phyloP scores from a whole-genome alignment of 2,329 filamentous ascomycete genomes.

The Curvularia lunata region DNA sequence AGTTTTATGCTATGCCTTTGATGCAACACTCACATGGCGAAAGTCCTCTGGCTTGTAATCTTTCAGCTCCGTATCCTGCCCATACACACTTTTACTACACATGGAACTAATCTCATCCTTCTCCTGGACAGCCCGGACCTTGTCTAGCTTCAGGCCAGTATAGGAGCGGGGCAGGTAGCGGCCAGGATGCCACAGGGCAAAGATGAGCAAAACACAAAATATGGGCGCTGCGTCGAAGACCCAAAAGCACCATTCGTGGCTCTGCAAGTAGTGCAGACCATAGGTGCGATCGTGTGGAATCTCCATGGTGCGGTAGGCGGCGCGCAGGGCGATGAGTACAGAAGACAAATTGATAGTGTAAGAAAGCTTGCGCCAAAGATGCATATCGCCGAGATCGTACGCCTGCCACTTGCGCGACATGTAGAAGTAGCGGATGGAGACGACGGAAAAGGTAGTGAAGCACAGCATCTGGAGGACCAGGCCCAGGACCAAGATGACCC shows the following conservation, averaged over 20 bases:
- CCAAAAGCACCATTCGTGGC: conserved; percentile 62
- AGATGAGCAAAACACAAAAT: conserved; percentile 55
- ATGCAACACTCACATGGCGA: conserved; percentile 8
- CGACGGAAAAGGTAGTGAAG: conserved; percentile 58
- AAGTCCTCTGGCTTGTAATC: conserved; percentile 38
- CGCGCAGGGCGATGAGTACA: conserved; percentile 53
- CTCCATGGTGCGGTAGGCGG: conserved; percentile 61
- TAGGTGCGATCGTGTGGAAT: conserved; percentile 55
- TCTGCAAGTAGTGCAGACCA: conserved; percentile 58
- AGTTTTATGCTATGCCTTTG: conserved; percentile 8
- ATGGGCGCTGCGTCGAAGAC: conserved; percentile 60
- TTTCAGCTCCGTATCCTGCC: conserved; percentile 20
- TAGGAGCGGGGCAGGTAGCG: conserved; percentile 42
- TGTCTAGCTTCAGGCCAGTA: conserved; percentile 39
- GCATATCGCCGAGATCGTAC: conserved; percentile 45
- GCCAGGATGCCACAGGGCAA: conserved; percentile 59
- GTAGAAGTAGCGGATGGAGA: conserved; percentile 45
- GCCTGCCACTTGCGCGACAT: conserved; percentile 39
- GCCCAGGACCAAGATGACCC: conserved; percentile 53
- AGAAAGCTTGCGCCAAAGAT: conserved; percentile 43
- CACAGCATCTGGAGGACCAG: conserved; percentile 59
- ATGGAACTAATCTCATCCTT: conserved; percentile 41
- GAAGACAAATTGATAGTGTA: conserved; percentile 46
- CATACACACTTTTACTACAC: conserved; percentile 9
- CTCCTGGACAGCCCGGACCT: conserved; percentile 38